Conservation (phyloP, 768 basidiomycete species). For the Rhodotorula diobovata region DNA sequence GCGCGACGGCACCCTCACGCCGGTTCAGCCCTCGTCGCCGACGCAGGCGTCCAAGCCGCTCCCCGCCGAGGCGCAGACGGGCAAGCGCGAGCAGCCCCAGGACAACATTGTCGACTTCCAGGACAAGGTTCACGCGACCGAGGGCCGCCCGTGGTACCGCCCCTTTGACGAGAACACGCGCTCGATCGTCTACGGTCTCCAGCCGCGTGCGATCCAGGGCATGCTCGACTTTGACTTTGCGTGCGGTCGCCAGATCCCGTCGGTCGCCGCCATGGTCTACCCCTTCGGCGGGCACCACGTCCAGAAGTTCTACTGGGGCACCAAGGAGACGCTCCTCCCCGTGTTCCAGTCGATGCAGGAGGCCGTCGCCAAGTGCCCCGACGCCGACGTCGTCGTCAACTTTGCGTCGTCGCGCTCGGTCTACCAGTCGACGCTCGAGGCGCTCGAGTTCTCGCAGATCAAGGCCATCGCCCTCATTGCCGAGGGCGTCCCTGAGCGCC, state of each 20-base stretch:
- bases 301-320: conserved; percentile 99
- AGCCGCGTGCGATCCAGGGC: conserved; percentile 97
- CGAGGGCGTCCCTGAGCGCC: conserved; percentile 97
- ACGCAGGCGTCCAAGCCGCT: conserved; percentile 48
- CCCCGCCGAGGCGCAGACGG: conserved; percentile 47
- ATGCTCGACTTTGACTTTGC: conserved; percentile 99
- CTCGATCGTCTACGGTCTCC: conserved; percentile 95
- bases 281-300: conserved; percentile 99
- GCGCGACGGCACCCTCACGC: conserved; percentile 55
- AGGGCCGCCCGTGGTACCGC: conserved; percentile 67
- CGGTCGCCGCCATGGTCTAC: conserved; percentile 99
- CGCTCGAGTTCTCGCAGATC: conserved; percentile 66
- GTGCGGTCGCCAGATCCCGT: conserved; percentile 83
- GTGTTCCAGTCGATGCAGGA: conserved; percentile 90
- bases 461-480: conserved; percentile 86
- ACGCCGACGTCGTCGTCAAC: conserved; percentile 97
- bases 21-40: conserved; percentile 49
- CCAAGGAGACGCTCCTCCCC: conserved; percentile 94
- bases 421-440: conserved; percentile 89
- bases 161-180: conserved; percentile 92
- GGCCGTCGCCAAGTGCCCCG: conserved; percentile 87
- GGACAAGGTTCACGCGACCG: conserved; percentile 48
- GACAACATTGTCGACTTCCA: conserved; percentile 85
- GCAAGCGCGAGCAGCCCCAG: conserved; percentile 71
- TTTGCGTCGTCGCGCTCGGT: conserved; percentile 92